Percentiles rank a stretch among this genome's conserved stretches.
Evolutionary conservation across 208 protist species (phyloP).

Genomic region (Herpetomonas tarakana): DNA sequence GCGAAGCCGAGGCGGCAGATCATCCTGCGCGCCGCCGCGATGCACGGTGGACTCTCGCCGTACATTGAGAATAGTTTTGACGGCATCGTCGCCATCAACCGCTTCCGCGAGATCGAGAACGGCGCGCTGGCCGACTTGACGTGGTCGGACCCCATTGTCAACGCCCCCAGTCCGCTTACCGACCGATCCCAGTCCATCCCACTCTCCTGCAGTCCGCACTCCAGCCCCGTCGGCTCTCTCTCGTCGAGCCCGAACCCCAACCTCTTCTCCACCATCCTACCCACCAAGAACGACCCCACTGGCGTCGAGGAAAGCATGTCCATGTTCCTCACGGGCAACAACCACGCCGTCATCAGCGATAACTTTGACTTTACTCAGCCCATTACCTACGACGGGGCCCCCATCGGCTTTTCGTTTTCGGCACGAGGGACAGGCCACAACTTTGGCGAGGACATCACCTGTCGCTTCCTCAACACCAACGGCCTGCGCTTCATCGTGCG

Average conservation of each 20-base stretch:
- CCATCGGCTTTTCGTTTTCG: constrained; percentile 96
- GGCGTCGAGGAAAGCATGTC: background rate
- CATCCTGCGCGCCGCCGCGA: constrained; percentile 93
- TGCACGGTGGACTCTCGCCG: constrained; percentile 98
- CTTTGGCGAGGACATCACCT: constrained; percentile 98
- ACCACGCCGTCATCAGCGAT: constrained; percentile 16
- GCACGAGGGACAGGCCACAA: constrained; percentile 98
- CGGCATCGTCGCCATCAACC: constrained; percentile 93
- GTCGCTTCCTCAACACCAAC: constrained; percentile 96
- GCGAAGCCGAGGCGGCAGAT: constrained; percentile 15
- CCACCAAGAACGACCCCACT: background rate
- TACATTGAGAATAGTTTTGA: constrained; percentile 94
- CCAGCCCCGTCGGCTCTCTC: background rate
- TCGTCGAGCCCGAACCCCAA: background rate
- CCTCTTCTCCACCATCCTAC: background rate
- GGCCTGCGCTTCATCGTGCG: constrained; percentile 97
- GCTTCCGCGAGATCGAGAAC: constrained; percentile 92
- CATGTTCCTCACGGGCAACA: constrained; percentile 4
- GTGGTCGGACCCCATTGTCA: constrained; percentile 97
- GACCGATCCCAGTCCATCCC: background rate
- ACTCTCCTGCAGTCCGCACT: background rate
- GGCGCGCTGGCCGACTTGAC: constrained; percentile 99
- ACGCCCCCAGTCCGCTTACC: constrained; percentile 1
- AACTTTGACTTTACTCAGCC: constrained; percentile 22
- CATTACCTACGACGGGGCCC: constrained; percentile 23